Evolutionary conservation across 352 stramenopile species (phyloP).

Genomic region (Phytophthora ohioensis): DNA sequence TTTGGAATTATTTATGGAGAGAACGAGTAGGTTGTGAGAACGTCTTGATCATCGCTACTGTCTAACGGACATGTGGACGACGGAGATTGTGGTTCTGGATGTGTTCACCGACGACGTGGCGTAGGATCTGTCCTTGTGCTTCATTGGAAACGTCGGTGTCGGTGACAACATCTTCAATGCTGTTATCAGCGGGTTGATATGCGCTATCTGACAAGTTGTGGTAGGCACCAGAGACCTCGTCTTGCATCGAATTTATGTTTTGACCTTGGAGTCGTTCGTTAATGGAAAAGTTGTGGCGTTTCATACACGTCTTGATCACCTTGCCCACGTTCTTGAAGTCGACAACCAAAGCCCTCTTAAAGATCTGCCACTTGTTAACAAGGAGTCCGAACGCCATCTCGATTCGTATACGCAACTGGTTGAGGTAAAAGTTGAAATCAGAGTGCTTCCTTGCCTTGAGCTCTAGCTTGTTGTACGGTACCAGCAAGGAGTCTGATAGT

Average conservation of each 20-base stretch:
- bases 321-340: constrained; percentile 10
- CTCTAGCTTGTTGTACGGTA: not conserved
- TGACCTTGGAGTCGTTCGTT: not conserved
- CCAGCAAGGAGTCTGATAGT: not conserved
- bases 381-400: constrained; percentile 50
- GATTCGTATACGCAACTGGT: constrained; percentile 49
- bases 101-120: not conserved
- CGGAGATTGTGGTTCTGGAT: constrained; percentile 9
- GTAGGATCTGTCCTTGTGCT: not conserved
- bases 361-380: constrained; percentile 41
- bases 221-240: not conserved
- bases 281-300: not conserved
- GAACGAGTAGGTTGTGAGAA: not conserved
- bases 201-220: not conserved
- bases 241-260: not conserved
- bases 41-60: not conserved
- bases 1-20: not conserved
- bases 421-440: constrained; percentile 24
- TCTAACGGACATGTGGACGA: not conserved
- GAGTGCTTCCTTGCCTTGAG: not conserved
- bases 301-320: not conserved
- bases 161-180: not conserved
- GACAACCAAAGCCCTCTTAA: constrained; percentile 10
- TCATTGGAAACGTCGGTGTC: not conserved
- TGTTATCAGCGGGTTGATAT: not conserved